A percentile compares a stretch with the other conserved stretches of the same genome.
Evolutionary conservation across 2,329 filamentous ascomycete genomes (phyloP).

Genomic region (Coniochaeta prunicola): DNA sequence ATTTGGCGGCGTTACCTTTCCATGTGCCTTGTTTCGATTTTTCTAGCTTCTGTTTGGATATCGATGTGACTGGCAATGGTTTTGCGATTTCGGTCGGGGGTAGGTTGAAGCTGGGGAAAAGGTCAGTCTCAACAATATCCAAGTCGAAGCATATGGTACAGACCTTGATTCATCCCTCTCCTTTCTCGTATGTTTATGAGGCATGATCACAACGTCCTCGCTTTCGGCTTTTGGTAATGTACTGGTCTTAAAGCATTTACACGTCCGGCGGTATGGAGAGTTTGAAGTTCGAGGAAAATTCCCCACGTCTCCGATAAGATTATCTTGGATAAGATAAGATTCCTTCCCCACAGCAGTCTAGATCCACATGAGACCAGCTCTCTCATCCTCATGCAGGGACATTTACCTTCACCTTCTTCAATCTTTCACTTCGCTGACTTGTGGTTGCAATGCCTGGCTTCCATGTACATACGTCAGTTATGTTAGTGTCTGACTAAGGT

Average conservation of each 20-base stretch:
- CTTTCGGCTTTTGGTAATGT: not conserved
- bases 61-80: conserved; percentile 37
- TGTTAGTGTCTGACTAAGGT: no score
- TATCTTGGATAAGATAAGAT: not conserved
- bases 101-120: conserved; percentile 36
- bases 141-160: not conserved
- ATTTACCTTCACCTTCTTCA: not conserved
- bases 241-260: not conserved
- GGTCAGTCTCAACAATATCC: not conserved
- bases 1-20: not conserved
- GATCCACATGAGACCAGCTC: not conserved
- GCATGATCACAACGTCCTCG: conserved; percentile 47
- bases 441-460: no score
- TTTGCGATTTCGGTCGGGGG: conserved; percentile 41
- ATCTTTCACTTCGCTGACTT: no score
- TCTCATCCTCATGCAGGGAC: not conserved
- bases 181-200: conserved; percentile 77
- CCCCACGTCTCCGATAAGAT: conserved; percentile 13
- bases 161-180: conserved; percentile 41
- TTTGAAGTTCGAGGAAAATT: conserved; percentile 4
- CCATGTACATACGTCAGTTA: no score
- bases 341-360: not conserved
- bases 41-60: conserved; percentile 27
- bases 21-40: not conserved
- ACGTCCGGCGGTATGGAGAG: not conserved